Percentiles rank a stretch among this genome's conserved stretches.
phyloP scores from a whole-genome alignment of 257 asterid species.

The Haberlea rhodopensis region DNA sequence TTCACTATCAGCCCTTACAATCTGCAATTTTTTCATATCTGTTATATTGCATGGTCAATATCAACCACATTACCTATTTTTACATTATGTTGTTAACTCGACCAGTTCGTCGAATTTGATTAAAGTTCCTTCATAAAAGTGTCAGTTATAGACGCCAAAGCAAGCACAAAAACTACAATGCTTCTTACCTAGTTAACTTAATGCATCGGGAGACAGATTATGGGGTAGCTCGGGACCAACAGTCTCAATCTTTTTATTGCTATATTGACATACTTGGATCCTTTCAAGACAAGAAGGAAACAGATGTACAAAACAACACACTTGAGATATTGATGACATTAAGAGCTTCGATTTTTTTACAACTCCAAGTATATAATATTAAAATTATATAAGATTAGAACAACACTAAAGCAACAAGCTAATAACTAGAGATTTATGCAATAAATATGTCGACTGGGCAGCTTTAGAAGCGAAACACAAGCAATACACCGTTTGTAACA shows the following conservation, averaged over 20 bases:
- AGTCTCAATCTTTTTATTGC: background rate
- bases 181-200: background rate
- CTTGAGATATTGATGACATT: slow-evolving; percentile 3
- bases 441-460: background rate
- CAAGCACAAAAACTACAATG: background rate
- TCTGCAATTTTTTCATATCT: background rate
- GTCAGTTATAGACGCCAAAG: background rate
- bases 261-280: background rate
- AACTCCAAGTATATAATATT: background rate
- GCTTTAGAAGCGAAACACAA: slow-evolving; percentile 8
- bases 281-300: background rate
- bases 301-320: background rate
- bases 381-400: background rate
- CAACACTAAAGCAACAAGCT: background rate
- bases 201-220: background rate
- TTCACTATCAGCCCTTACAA: background rate
- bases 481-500: slow-evolving; percentile 1
- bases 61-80: background rate
- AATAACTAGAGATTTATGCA: background rate
- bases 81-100: too few relatives aligned
- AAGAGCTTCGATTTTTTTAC: background rate
- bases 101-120: background rate
- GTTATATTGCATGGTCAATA: too few relatives aligned
- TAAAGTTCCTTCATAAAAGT: background rate
- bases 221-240: background rate